These are phyloP conservation scores for Emmonsiellopsis sp. DNA, from an alignment of 2,329 filamentous ascomycete species.

Conservation along the genomic window DNA sequence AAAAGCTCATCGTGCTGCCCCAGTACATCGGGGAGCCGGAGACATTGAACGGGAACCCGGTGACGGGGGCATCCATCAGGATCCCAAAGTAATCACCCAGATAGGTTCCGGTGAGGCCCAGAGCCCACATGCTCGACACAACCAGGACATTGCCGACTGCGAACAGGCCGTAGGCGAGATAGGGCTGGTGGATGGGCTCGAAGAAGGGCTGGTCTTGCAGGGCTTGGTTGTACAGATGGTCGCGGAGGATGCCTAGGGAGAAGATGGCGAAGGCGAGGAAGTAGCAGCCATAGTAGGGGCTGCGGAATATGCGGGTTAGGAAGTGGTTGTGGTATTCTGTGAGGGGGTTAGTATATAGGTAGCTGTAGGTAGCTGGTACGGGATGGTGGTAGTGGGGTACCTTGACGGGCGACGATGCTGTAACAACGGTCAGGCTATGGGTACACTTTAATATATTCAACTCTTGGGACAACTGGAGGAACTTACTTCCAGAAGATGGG, in stretches of 20 bases:
- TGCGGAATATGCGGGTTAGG: slow-evolving; percentile 79
- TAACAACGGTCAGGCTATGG: slow-evolving; percentile 1
- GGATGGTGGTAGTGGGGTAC: slow-evolving; percentile 32
- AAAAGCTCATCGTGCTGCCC: slow-evolving; percentile 83
- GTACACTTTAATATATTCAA: not conserved
- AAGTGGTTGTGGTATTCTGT: slow-evolving; percentile 85
- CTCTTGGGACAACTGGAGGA: not conserved
- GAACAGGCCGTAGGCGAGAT: slow-evolving; percentile 62
- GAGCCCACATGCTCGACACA: slow-evolving; percentile 76
- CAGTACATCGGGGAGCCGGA: slow-evolving; percentile 93
- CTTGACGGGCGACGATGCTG: slow-evolving; percentile 75
- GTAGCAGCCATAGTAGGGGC: slow-evolving; percentile 75
- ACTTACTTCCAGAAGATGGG: slow-evolving; percentile 99
- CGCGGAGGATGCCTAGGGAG: slow-evolving; percentile 78
- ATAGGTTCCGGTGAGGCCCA: slow-evolving; percentile 92
- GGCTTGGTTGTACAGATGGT: slow-evolving; percentile 77
- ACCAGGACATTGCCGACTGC: slow-evolving; percentile 73
- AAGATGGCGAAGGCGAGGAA: slow-evolving; percentile 83
- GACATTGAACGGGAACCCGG: slow-evolving; percentile 91
- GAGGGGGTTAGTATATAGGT: slow-evolving; percentile 5
- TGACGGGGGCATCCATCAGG: slow-evolving; percentile 89
- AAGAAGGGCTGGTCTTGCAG: slow-evolving; percentile 67
- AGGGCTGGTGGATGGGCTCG: slow-evolving; percentile 57
- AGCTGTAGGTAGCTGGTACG: not conserved
- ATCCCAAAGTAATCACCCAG: slow-evolving; percentile 98